Percentiles rank a stretch among this genome's conserved stretches.
These are phyloP conservation scores for Malus domestica DNA, from an alignment of 306 rosid genomes.

Conservation along the genomic window DNA sequence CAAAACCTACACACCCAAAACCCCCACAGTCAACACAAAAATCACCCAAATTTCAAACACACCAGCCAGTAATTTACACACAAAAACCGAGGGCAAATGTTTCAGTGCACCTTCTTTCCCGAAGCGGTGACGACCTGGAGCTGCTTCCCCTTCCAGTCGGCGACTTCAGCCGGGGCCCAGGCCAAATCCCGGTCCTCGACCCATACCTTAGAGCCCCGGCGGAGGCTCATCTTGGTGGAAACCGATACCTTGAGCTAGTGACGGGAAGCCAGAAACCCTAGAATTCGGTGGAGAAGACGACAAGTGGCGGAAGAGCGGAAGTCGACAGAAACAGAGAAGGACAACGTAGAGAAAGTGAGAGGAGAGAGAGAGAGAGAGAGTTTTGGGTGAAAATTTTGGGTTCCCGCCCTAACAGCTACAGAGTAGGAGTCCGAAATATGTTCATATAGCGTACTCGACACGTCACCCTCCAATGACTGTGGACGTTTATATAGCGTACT, in stretches of 20 bases:
- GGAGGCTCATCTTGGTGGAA: constrained; percentile 43
- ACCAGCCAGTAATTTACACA: neutral
- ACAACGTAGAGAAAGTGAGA: neutral
- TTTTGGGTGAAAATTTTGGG: constrained; percentile 38
- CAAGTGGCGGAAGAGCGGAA: neutral
- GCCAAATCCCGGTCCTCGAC: constrained; percentile 56
- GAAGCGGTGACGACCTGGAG: constrained; percentile 37
- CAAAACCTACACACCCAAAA: constrained; percentile 38
- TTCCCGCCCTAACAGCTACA: constrained; percentile 76
- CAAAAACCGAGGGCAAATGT: too few species aligned
- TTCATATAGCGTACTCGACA: constrained; percentile 31
- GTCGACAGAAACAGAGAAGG: neutral
- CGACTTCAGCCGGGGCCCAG: constrained; percentile 72
- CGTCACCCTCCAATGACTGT: constrained; percentile 27
- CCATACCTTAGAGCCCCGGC: constrained; percentile 90
- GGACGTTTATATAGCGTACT: constrained; percentile 16
- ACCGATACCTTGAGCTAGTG: neutral
- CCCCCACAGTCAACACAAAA: neutral
- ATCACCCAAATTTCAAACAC: neutral
- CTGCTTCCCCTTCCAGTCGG: constrained; percentile 39
- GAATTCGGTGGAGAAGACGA: neutral
- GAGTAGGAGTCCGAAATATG: constrained; percentile 28
- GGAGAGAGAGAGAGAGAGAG: neutral
- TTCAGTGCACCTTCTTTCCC: constrained; percentile 62
- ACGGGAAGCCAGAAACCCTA: constrained; percentile 11